Evolutionary conservation across 208 protist genomes (phyloP).

Genomic region (Vickermania spadyakhi): DNA sequence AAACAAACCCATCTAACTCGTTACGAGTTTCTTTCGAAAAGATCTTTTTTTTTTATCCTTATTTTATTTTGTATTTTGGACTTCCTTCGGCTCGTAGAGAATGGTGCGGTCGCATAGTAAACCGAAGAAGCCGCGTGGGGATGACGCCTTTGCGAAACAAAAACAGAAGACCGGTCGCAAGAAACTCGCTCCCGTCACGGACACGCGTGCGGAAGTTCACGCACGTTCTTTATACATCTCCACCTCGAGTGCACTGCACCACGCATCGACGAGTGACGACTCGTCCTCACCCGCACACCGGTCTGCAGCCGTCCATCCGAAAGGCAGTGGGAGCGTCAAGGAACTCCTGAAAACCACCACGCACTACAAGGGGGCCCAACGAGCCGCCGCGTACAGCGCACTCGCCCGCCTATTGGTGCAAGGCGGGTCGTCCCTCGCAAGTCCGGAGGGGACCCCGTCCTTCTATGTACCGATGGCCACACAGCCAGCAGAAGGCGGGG

Average conservation of each 20-base stretch:
- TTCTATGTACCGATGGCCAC: conserved; percentile 5
- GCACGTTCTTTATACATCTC: conserved; percentile 59
- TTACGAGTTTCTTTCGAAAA: conserved; percentile 7
- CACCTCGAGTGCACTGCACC: conserved; percentile 30
- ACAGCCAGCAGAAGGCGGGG: background rate
- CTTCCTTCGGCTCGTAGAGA: background rate
- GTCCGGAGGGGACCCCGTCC: background rate
- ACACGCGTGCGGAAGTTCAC: conserved; percentile 74
- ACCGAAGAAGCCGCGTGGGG: conserved; percentile 68
- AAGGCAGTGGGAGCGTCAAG: conserved; percentile 16
- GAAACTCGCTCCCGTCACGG: conserved; percentile 69
- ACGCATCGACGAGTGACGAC: conserved; percentile 3
- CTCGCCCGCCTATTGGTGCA: conserved; percentile 26
- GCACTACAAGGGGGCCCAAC: conserved; percentile 60
- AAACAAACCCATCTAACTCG: too few species aligned
- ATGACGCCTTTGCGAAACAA: conserved; percentile 61
- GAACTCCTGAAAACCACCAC: conserved; percentile 36
- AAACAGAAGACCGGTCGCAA: conserved; percentile 80
- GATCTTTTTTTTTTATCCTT: conserved; percentile 1
- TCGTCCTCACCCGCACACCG: background rate
- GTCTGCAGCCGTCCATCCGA: conserved; percentile 3
- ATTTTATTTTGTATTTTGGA: conserved; percentile 9
- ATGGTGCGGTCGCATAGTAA: conserved; percentile 63
- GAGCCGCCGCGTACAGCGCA: conserved; percentile 42
- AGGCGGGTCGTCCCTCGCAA: conserved; percentile 6